Evolutionary conservation across 2,329 filamentous ascomycete genomes (phyloP).

Genomic region (Fonsecaea nubica): DNA sequence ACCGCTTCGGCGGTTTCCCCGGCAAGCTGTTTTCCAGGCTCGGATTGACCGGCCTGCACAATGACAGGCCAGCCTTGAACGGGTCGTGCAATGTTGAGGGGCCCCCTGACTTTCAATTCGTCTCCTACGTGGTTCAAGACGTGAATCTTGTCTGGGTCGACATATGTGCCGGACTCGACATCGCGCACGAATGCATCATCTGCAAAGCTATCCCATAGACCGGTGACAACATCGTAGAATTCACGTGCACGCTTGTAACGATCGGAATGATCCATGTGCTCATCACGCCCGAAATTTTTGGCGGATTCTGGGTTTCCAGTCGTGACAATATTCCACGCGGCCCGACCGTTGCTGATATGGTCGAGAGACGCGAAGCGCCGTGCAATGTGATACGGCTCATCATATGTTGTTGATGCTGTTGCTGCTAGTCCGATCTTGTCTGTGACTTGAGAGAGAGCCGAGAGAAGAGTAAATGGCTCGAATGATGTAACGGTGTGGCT

Average conservation of each 20-base stretch:
- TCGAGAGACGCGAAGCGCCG: constrained; percentile 62
- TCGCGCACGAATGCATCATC: constrained; percentile 63
- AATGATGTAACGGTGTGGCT: constrained; percentile 66
- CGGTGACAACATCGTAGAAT: constrained; percentile 62
- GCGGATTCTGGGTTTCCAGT: constrained; percentile 60
- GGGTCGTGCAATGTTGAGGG: constrained; percentile 60
- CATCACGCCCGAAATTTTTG: constrained; percentile 60
- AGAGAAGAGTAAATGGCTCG: constrained; percentile 62
- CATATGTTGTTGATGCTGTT: constrained; percentile 62
- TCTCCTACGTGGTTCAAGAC: constrained; percentile 59
- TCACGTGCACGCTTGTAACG: constrained; percentile 60
- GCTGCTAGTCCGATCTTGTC: constrained; percentile 60
- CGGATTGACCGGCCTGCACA: constrained; percentile 62
- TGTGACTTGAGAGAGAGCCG: constrained; percentile 58
- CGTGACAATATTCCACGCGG: constrained; percentile 63
- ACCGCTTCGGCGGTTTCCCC: constrained; percentile 62
- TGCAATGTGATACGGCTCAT: constrained; percentile 62
- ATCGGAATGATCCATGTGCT: constrained; percentile 58
- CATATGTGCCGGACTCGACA: constrained; percentile 55
- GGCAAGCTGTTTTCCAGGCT: constrained; percentile 59
- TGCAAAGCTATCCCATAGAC: constrained; percentile 62
- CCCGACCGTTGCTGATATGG: constrained; percentile 58
- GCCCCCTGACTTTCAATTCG: constrained; percentile 55
- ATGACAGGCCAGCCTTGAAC: constrained; percentile 64
- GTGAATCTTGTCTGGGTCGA: constrained; percentile 61